A percentile compares a stretch with the other conserved stretches of the same genome.
Evolutionary conservation across 306 rosid species (phyloP).

Genomic region (Acacia melanoxylon): DNA sequence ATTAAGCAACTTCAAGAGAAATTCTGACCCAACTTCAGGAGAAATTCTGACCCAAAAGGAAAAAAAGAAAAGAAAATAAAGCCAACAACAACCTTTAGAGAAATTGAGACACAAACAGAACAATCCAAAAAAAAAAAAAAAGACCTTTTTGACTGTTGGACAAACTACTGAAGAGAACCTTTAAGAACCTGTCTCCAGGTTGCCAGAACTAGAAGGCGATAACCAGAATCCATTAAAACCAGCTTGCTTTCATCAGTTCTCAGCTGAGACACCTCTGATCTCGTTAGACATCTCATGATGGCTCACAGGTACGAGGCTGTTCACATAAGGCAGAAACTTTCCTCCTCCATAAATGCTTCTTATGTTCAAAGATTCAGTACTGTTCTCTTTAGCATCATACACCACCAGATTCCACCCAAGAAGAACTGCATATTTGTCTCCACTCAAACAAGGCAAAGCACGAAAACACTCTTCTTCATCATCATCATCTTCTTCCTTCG

Average conservation of each 20-base stretch:
- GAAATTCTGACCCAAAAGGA: neutral
- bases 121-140: neutral
- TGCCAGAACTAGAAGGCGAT: neutral
- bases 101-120: neutral
- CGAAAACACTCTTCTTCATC: neutral
- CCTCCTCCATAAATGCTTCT: neutral
- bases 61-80: neutral
- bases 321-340: constrained; percentile 41
- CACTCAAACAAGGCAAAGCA: constrained; percentile 34
- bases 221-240: neutral
- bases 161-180: neutral
- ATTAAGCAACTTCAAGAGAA: neutral
- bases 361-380: neutral
- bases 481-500: neutral
- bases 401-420: constrained; percentile 3
- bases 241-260: neutral
- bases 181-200: neutral
- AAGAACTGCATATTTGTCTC: constrained; percentile 29
- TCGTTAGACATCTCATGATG: neutral
- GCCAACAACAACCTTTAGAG: neutral
- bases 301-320: constrained; percentile 35
- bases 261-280: neutral
- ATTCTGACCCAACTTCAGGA: neutral
- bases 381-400: constrained; percentile 26
- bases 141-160: neutral